Base-by-base conservation (phyloP, 2,329 filamentous ascomycete species). In the Lomentospora prolificans region DNA sequence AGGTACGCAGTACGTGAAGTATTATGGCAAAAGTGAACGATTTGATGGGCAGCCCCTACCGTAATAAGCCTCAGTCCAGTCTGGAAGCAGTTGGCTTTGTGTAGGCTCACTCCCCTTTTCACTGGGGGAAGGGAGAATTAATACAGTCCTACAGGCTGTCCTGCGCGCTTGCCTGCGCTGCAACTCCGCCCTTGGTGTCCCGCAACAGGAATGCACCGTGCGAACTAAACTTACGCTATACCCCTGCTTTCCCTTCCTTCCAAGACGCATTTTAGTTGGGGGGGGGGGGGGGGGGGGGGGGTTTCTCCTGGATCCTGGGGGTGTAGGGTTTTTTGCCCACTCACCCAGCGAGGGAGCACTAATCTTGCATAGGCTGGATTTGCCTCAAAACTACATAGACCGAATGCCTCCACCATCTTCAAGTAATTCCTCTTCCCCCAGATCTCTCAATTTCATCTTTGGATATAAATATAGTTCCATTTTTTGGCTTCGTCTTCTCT, bases 171-270 rank as follows among this genome's bases (percentile, higher is more conserved):
- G 44, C 44, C 36, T 46, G 52, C 52, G 8, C 39, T 54, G 36
- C n/a, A 54, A 54, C 52, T 44, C 51, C 52, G 36, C 52, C 52
- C 24, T 54, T 36, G 52, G 52, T 54, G 50, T 52, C 33, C 52
- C 28, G 33, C 39, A 53, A 46, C 41, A 48, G 44, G 22, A 48
- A 54, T 44, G 9, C 36, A 54, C 52, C 36, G 52, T 54, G 52
- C 36, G 52, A 54, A 54, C 27, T 46, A 54, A 22, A 24, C 33
- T 46, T 24, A 51, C 31, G 50, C 50, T 30, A 14, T 9, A 28
- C 50, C 50, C 50, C 30, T 33, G 50, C 50, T 33, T 30, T 27
- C 30, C 24, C 22, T 27, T 4, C 48, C 17, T 24, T 24, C 24
- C 48, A 50, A 22, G 14, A n/a, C n/a, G 19, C n/a, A 27, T 50